Conservation (phyloP, 2,329 filamentous ascomycete genomes). For the Pseudonectria buxi region DNA sequence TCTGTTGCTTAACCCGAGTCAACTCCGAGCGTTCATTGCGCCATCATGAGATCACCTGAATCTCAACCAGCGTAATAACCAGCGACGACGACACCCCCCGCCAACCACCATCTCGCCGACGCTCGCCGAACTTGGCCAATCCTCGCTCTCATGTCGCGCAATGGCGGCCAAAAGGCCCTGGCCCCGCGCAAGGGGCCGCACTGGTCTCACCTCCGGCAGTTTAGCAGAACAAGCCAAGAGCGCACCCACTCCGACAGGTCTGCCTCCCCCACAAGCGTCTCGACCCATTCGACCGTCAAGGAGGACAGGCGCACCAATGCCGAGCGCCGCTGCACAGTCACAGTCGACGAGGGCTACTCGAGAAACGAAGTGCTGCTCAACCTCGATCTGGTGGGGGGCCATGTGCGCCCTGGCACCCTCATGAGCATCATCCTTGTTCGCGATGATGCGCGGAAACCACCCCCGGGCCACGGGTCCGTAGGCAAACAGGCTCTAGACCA, state of each 20-base stretch:
- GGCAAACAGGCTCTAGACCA: constrained; percentile 27
- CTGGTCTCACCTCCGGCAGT: constrained; percentile 49
- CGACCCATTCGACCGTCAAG: constrained; percentile 42
- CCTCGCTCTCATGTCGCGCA: constrained; percentile 20
- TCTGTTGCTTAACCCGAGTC: no score
- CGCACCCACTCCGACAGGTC: constrained; percentile 32
- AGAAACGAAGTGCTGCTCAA: constrained; percentile 77
- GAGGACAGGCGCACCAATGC: constrained; percentile 27
- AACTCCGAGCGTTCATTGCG: no score
- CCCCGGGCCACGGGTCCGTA: constrained; percentile 22
- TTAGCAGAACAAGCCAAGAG: constrained; percentile 43
- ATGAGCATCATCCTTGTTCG: constrained; percentile 64
- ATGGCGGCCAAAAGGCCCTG: constrained; percentile 20
- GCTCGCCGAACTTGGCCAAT: constrained; percentile 3
- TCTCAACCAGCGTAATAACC: no score
- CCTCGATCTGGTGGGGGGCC: constrained; percentile 58
- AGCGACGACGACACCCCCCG: no score
- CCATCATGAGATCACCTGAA: no score
- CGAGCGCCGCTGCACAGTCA: constrained; percentile 47
- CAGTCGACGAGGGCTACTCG: constrained; percentile 66
- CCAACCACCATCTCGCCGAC: no score
- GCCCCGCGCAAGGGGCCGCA: constrained; percentile 39
- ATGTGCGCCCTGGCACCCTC: constrained; percentile 59
- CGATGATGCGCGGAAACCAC: constrained; percentile 37
- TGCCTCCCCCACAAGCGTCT: constrained; percentile 42